Evolutionary conservation across 306 rosid genomes (phyloP).

Genomic region (Fragaria iinumae): DNA sequence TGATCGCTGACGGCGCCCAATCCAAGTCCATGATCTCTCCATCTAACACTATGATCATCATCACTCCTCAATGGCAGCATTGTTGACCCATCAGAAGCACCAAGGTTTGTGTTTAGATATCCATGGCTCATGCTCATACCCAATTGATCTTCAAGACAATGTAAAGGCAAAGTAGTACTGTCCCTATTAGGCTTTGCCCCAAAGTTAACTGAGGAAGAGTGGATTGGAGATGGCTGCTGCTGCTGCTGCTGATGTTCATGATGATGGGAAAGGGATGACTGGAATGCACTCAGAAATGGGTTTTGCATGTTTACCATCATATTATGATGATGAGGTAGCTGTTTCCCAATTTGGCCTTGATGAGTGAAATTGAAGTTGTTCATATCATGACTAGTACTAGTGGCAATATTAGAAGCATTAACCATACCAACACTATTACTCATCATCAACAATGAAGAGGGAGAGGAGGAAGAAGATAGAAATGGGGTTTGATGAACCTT

Average conservation of each 20-base stretch:
- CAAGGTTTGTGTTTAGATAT: background rate
- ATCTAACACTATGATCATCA: background rate
- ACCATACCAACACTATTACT: conserved; percentile 28
- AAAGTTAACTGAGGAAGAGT: conserved; percentile 6
- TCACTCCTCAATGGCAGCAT: conserved; percentile 6
- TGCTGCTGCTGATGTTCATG: background rate
- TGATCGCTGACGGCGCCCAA: background rate
- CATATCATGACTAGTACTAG: background rate
- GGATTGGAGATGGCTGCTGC: conserved; percentile 18
- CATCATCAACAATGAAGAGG: conserved; percentile 35
- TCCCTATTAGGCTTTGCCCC: conserved; percentile 13
- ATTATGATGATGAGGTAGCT: conserved; percentile 21
- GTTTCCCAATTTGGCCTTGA: conserved; percentile 26
- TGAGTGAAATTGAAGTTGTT: conserved; percentile 21
- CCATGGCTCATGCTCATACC: conserved; percentile 13
- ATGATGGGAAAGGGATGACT: conserved; percentile 22
- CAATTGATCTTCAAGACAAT: conserved; percentile 10
- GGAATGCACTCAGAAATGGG: conserved; percentile 40
- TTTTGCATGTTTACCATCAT: conserved; percentile 43
- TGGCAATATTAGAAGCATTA: conserved; percentile 29
- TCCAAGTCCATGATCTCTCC: background rate
- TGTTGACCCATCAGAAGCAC: background rate
- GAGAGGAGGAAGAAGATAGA: conserved; percentile 27
- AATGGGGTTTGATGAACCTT: conserved; percentile 44
- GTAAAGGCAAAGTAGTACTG: conserved; percentile 3